phyloP scores from a whole-genome alignment of 2,329 filamentous ascomycete genomes.

The Cyanodermella asteris region DNA sequence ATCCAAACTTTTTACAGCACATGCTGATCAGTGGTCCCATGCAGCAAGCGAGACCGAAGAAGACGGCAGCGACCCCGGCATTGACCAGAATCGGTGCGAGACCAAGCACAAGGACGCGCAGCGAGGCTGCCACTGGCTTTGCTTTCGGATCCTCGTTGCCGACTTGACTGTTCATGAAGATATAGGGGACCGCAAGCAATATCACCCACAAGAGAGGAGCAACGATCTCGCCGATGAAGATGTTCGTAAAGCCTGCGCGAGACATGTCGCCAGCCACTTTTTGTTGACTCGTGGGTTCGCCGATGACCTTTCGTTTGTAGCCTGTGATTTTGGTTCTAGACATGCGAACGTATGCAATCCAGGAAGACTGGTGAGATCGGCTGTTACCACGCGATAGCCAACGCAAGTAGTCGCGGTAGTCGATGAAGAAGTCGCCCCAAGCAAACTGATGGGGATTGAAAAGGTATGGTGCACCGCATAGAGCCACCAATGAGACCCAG shows the following conservation, averaged over 20 bases:
- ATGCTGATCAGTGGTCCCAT: conserved; percentile 91
- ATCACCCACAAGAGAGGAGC: conserved; percentile 61
- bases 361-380: conserved; percentile 84
- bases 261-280: conserved; percentile 87
- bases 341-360: conserved; percentile 91
- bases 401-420: conserved; percentile 91
- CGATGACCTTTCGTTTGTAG: conserved; percentile 89
- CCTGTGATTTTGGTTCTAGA: conserved; percentile 90
- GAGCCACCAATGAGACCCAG: conserved; percentile 77
- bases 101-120: conserved; percentile 62
- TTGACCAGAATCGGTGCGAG: conserved; percentile 77
- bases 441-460: conserved; percentile 99
- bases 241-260: conserved; percentile 68
- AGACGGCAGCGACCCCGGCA: conserved; percentile 51
- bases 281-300: conserved; percentile 75
- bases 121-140: conserved; percentile 33
- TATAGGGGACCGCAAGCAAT: conserved; percentile 70
- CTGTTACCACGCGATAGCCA: conserved; percentile 97
- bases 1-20: conserved; percentile 99
- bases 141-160: conserved; percentile 34
- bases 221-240: conserved; percentile 80
- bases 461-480: conserved; percentile 82
- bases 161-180: conserved; percentile 90
- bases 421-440: conserved; percentile 99
- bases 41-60: conserved; percentile 93